Base-by-base conservation (phyloP, 768 basidiomycete genomes). In the Agrocybe praecox region DNA sequence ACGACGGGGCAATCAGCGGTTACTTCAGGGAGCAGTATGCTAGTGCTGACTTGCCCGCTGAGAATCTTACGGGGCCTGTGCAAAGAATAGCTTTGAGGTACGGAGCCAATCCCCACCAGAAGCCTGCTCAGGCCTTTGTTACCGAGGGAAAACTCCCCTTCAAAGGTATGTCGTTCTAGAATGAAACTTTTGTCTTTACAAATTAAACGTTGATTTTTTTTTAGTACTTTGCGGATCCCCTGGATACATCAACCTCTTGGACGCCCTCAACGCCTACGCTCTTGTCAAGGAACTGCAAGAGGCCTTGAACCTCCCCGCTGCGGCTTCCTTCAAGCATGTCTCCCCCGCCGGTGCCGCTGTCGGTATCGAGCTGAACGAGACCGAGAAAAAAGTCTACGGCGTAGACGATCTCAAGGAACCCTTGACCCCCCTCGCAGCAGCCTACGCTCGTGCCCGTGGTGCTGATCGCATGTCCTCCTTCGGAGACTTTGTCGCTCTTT, bases 381-480 rank as follows among this genome's bases (percentile, higher is more conserved):
- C 80, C 0, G 96, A 98, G 74, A 93, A 95, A 67, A 87, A 90
- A 64, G 96, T 98, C 0, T 98, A 98, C 61, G 96, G 94, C 2
- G 96, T 97, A 0, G 95, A 98, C 34, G 97, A 98, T 65, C 79
- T 98, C 56, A 96, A 94, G 68, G 92, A 93, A 67, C 81, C 89
- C 22, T 78, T 99, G 26, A 94, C 95, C 0, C 86, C 91, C 8
- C 81, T 98, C 48, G 96, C 97, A 19, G 82, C 84, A 53, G 97
- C 97, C 0, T 99, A 99, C 64, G 96, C 97, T 46, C 88, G 97
- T 46, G 97, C 97, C 47, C 87, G 97, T 68, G 96, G 95, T 55
- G 96, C 97, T 21, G 97, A 99, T 71, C 88, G 97, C 52, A 99
- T 99, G 97, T 98, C 96, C 1, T 98, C 96, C 2, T 99, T 98